phyloP scores from a whole-genome alignment of 2,329 filamentous ascomycete genomes.

The Ceratocystis variospora region DNA sequence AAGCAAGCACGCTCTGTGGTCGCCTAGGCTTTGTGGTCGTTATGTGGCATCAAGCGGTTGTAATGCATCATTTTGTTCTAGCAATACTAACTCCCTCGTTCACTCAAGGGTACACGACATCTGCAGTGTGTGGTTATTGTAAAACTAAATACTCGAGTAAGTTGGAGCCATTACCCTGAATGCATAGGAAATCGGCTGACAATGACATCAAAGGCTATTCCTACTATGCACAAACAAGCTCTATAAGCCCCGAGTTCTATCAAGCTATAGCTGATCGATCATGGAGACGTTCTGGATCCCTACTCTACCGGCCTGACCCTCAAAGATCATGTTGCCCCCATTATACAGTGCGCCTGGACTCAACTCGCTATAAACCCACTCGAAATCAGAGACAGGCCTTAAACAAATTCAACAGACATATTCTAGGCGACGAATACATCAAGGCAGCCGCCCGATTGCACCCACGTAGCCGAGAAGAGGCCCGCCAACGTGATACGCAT shows the following conservation, averaged over 20 bases:
- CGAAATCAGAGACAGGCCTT: slow-evolving; percentile 62
- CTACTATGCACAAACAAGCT: slow-evolving; percentile 53
- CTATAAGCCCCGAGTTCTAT: slow-evolving; percentile 52
- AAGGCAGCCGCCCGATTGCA: slow-evolving; percentile 49
- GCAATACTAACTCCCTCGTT: background rate
- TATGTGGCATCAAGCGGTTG: background rate
- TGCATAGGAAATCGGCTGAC: background rate
- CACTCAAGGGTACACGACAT: slow-evolving; percentile 8
- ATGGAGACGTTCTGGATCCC: slow-evolving; percentile 59
- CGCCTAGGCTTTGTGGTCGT: background rate
- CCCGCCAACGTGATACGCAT: slow-evolving; percentile 47
- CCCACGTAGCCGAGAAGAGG: slow-evolving; percentile 53
- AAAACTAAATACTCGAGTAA: slow-evolving; percentile 12
- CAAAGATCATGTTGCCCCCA: slow-evolving; percentile 78
- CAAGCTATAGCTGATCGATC: slow-evolving; percentile 59
- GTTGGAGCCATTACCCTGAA: background rate
- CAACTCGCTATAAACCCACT: slow-evolving; percentile 47
- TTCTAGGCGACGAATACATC: slow-evolving; percentile 54
- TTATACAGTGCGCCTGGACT: slow-evolving; percentile 67
- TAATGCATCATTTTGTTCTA: background rate
- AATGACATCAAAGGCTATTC: slow-evolving; percentile 43
- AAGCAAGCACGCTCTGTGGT: background rate
- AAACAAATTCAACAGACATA: slow-evolving; percentile 60
- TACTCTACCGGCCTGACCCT: slow-evolving; percentile 69
- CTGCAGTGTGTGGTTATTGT: slow-evolving; percentile 12